These are phyloP conservation scores for Schizophyllum commune DNA, from an alignment of 1,284 basidiomycete genomes.

Conservation along the genomic window DNA sequence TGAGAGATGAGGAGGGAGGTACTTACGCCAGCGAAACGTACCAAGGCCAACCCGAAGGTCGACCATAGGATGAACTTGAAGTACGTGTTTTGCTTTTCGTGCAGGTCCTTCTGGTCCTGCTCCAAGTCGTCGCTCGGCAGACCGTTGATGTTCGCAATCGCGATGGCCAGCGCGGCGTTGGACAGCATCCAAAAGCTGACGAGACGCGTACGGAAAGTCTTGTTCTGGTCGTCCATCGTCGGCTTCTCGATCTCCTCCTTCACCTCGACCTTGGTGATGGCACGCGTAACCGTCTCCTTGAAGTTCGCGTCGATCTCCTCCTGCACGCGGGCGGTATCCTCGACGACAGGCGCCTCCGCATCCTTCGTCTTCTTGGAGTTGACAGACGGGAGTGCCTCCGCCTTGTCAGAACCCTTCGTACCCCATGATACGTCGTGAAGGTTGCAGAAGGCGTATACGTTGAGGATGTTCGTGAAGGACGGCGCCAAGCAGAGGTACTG, in stretches of 20 bases:
- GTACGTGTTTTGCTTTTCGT: slow-evolving; percentile 66
- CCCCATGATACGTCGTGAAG: slow-evolving; percentile 92
- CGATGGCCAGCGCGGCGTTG: slow-evolving; percentile 75
- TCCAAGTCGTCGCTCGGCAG: slow-evolving; percentile 36
- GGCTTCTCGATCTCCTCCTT: slow-evolving; percentile 74
- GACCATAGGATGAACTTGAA: slow-evolving; percentile 85
- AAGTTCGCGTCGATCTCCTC: slow-evolving; percentile 92
- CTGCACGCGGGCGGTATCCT: slow-evolving; percentile 73
- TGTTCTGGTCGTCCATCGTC: slow-evolving; percentile 87
- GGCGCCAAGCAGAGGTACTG: slow-evolving; percentile 89
- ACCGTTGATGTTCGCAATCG: slow-evolving; percentile 83
- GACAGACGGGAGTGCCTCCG: slow-evolving; percentile 87
- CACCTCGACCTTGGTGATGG: slow-evolving; percentile 74
- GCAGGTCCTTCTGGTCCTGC: slow-evolving; percentile 38
- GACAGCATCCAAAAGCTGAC: slow-evolving; percentile 83
- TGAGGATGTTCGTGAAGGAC: slow-evolving; percentile 90
- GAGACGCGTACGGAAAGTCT: slow-evolving; percentile 88
- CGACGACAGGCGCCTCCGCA: slow-evolving; percentile 70
- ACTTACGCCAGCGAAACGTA: slow-evolving; percentile 82
- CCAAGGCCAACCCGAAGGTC: slow-evolving; percentile 75
- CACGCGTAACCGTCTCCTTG: slow-evolving; percentile 89
- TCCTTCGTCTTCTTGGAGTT: slow-evolving; percentile 78
- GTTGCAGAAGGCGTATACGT: slow-evolving; percentile 96
- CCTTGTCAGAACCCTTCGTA: slow-evolving; percentile 95
- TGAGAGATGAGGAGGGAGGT: background rate